Base-by-base conservation (phyloP, 768 basidiomycete species). In the Fibroporia radiculosa region DNA sequence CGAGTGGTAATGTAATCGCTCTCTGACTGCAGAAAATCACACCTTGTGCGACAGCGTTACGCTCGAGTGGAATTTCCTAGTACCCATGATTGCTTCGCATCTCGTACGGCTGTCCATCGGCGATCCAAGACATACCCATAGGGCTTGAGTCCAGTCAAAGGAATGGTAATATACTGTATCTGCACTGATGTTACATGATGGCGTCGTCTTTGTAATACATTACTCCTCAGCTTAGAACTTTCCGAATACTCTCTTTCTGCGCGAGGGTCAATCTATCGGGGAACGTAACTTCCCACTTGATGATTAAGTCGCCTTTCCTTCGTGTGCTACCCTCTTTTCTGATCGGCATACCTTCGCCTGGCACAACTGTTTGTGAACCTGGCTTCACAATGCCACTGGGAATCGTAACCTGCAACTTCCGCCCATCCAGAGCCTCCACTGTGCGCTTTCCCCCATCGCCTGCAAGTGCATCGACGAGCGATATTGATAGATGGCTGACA, bases 321-420 rank as follows among this genome's bases (percentile, higher is more conserved):
- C 72, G 75, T 46, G 69, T 69, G 33, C 69, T 70, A 14, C 81
- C 82, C 48, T 82, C 84, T 62, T 88, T 93, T 46, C 91, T 74
- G 37, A 93, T 80, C 2, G 93, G 93, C 90, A 93, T 92, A 6
- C 92, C 92, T 61, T 96, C 91, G 1, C 81, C 84, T 2, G 67
- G 37, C 3, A 96, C 62, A 22, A 67, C 74, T 16, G 78, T 85
- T 62, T 84, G 75, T 65, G 82, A 77, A 6, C 80, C 83, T 1
- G 90, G 88, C 57, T 83, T 89, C 24, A 93, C 71, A 11, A 90
- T 62, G 2, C 81, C 80, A 6, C 62, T 51, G 0, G 95, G 93
- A 0, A 80, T 59, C 0, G 77, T 56, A 1, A 90, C 73, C 51
- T 82, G 80, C 48, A 93, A 54, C 60, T 74, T 82, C 48, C 90